A percentile compares a stretch with the other conserved stretches of the same genome.
These are phyloP conservation scores for Agrostemma githago DNA, from an alignment of 148 eudicot genomes.

Conservation along the genomic window DNA sequence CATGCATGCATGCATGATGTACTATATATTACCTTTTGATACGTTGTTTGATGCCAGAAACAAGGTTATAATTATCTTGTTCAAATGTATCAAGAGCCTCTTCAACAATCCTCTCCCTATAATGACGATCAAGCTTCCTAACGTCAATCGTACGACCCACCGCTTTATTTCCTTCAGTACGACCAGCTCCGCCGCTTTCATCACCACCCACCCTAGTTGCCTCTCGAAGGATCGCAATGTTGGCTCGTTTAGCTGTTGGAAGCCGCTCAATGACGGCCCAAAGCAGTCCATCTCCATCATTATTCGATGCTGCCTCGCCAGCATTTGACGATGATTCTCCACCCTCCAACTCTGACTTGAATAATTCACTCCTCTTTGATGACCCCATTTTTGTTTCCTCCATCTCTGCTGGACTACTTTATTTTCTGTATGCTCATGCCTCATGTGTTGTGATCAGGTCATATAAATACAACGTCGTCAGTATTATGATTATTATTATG, in stretches of 20 bases:
- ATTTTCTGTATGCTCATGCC: background rate
- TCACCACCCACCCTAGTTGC: conserved; percentile 19
- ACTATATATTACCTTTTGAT: conserved; percentile 42
- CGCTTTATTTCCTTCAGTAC: conserved; percentile 20
- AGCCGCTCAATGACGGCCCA: conserved; percentile 76
- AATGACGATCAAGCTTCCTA: conserved; percentile 46
- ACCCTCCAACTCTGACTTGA: conserved; percentile 33
- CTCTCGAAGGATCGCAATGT: conserved; percentile 41
- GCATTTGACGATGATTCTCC: conserved; percentile 47
- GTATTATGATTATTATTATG: no score
- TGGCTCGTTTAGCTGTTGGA: conserved; percentile 47
- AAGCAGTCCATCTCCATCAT: conserved; percentile 55
- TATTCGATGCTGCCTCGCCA: conserved; percentile 29
- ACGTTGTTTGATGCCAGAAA: conserved; percentile 67
- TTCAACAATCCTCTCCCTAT: conserved; percentile 57
- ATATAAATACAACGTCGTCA: no score
- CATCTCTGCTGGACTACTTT: background rate
- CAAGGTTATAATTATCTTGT: conserved; percentile 68
- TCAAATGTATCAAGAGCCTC: conserved; percentile 67
- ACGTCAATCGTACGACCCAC: conserved; percentile 53
- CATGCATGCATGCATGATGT: no score
- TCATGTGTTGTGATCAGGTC: background rate
- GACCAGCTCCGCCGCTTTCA: background rate
- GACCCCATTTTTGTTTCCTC: conserved; percentile 8
- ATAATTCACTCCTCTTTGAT: conserved; percentile 45